Conservation (phyloP, 2,329 filamentous ascomycete genomes). For the Colletotrichum spaethianum region DNA sequence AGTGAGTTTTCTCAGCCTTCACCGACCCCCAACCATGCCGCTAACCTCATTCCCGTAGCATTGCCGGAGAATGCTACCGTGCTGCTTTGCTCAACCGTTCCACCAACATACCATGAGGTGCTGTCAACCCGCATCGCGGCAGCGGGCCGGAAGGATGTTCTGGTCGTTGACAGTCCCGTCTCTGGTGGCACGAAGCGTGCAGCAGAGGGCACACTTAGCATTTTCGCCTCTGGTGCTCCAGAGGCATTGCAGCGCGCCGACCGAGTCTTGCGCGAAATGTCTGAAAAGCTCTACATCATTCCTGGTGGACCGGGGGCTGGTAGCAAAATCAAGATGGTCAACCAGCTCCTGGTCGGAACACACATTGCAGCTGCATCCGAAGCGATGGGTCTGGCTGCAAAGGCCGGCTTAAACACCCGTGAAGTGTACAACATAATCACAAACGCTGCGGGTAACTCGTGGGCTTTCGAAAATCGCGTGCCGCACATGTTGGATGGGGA, state of each 20-base stretch:
- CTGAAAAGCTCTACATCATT: conserved; percentile 68
- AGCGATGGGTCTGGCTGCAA: conserved; percentile 66
- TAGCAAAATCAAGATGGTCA: conserved; percentile 68
- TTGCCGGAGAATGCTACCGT: conserved; percentile 38
- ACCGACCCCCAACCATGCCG: neutral
- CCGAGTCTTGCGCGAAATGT: conserved; percentile 70
- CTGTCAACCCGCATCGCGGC: conserved; percentile 32
- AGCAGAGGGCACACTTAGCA: conserved; percentile 78
- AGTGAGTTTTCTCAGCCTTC: conserved; percentile 15
- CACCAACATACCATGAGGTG: conserved; percentile 47
- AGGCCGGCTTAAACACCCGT: conserved; percentile 59
- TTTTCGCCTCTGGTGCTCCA: conserved; percentile 71
- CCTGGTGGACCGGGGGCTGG: conserved; percentile 64
- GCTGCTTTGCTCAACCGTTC: conserved; percentile 54
- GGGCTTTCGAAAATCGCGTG: conserved; percentile 71
- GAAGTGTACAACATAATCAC: conserved; percentile 49
- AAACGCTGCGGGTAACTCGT: conserved; percentile 55
- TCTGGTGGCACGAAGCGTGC: conserved; percentile 79
- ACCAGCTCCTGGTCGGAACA: conserved; percentile 66
- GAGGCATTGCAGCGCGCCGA: conserved; percentile 65
- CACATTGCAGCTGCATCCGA: conserved; percentile 66
- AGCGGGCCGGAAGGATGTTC: conserved; percentile 43
- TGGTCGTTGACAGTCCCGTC: conserved; percentile 80
- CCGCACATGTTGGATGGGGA: conserved; percentile 67
- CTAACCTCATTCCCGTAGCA: conserved; percentile 25